phyloP scores from a whole-genome alignment of 1,139 yeast species.

The Chernovozyma sophiae-reginae region DNA sequence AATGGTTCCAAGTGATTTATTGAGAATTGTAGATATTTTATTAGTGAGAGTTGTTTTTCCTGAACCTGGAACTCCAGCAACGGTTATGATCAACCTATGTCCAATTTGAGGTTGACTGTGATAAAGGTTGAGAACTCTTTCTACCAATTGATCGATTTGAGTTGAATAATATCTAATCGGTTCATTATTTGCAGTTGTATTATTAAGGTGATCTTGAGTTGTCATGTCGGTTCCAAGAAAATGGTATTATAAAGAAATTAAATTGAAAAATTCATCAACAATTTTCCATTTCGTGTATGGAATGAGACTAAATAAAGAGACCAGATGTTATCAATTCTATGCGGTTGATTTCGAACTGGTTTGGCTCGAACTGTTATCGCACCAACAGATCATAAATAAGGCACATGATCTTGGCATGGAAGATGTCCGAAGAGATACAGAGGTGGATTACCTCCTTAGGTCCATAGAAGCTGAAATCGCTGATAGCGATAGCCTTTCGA shows the following conservation, averaged over 20 bases:
- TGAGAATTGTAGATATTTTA: conserved; percentile 16
- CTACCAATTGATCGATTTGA: conserved; percentile 8
- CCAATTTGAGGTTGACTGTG: conserved; percentile 1
- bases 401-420: conserved; percentile 24
- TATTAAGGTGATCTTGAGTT: too few relatives aligned
- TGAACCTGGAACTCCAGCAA: conserved; percentile 80
- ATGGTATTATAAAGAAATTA: background rate
- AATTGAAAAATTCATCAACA: background rate
- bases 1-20: conserved; percentile 14
- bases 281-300: conserved; percentile 11
- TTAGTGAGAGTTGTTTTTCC: conserved; percentile 72
- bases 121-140: conserved; percentile 8
- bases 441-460: conserved; percentile 1
- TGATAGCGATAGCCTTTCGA: background rate
- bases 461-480: background rate
- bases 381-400: conserved; percentile 12
- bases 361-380: conserved; percentile 24
- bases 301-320: conserved; percentile 5
- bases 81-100: conserved; percentile 46
- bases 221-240: conserved; percentile 1
- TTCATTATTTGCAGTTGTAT: too few relatives aligned
- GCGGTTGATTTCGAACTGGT: conserved; percentile 24
- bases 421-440: conserved; percentile 13
- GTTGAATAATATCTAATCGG: conserved; percentile 1
- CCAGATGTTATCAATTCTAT: conserved; percentile 19